Evolutionary conservation across 139 green algal species (phyloP).

Genomic region (Micractinium sp.): DNA sequence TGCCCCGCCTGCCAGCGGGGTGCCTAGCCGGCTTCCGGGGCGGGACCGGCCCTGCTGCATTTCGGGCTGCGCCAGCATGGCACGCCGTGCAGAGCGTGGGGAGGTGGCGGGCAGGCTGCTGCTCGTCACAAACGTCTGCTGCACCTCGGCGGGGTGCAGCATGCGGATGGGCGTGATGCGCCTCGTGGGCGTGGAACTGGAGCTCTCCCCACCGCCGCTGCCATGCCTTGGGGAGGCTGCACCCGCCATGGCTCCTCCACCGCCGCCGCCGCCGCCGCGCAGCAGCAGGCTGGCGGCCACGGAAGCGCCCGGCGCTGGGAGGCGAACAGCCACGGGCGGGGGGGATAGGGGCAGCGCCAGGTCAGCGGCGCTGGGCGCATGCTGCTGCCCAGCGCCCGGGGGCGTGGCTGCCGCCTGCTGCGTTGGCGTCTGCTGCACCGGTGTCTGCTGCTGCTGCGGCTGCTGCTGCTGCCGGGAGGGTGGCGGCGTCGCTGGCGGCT

Average conservation of each 20-base stretch:
- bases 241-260: not conserved
- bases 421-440: not conserved
- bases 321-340: not conserved
- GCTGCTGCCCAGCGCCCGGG: not conserved
- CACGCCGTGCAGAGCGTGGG: not conserved
- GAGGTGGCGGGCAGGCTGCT: not conserved
- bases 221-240: not conserved
- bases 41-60: not conserved
- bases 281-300: conserved; percentile 3
- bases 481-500: not conserved
- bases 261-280: not conserved
- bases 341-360: conserved; percentile 12
- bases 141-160: conserved; percentile 3
- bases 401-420: not conserved
- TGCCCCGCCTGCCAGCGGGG: not conserved
- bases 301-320: not conserved
- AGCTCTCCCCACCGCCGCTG: not conserved
- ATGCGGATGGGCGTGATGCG: conserved; percentile 14
- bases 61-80: conserved; percentile 17
- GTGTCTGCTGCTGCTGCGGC: not conserved
- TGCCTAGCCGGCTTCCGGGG: conserved; percentile 12
- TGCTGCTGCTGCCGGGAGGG: not conserved
- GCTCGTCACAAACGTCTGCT: conserved; percentile 1
- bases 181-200: not conserved
- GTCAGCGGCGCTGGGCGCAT: not conserved